A percentile compares a stretch with the other conserved stretches of the same genome.
Evolutionary conservation across 441 rosid species (phyloP).

Genomic region (Monsonia emarginata): DNA sequence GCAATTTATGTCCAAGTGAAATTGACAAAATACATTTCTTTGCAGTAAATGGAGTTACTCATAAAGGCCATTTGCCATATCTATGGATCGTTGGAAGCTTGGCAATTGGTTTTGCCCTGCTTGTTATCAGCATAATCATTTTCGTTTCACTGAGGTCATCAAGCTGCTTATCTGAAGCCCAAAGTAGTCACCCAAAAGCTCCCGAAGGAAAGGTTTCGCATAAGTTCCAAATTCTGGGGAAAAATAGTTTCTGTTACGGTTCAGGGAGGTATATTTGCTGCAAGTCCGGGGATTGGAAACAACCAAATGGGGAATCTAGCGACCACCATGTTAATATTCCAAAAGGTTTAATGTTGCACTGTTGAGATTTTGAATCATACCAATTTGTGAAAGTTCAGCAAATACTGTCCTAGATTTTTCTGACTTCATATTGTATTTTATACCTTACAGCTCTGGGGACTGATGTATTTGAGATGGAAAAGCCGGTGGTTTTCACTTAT

Average conservation of each 20-base stretch:
- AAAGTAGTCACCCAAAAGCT: constrained; percentile 31
- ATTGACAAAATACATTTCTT: constrained; percentile 14
- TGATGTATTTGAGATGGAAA: constrained; percentile 71
- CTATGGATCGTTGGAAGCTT: constrained; percentile 82
- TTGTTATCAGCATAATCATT: constrained; percentile 35
- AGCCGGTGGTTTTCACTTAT: constrained; percentile 69
- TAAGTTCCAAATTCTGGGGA: constrained; percentile 77
- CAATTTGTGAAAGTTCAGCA: background rate
- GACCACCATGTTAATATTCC: constrained; percentile 55
- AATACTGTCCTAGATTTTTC: background rate
- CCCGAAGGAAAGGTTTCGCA: constrained; percentile 40
- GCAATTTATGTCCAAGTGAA: background rate
- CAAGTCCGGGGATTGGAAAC: constrained; percentile 59
- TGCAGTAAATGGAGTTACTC: constrained; percentile 46
- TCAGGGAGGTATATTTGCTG: constrained; percentile 75
- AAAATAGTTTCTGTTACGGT: constrained; percentile 76
- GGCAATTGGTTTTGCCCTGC: constrained; percentile 50
- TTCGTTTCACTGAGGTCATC: constrained; percentile 59
- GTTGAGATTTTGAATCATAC: constrained; percentile 4
- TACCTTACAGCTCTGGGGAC: constrained; percentile 47
- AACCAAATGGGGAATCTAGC: constrained; percentile 51
- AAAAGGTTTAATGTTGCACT: constrained; percentile 36
- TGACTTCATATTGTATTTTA: background rate
- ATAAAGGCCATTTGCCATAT: constrained; percentile 47
- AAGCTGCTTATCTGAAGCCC: constrained; percentile 32